These are phyloP conservation scores for Camptophora hylomeconis DNA, from an alignment of 2,329 filamentous ascomycete species.

Conservation along the genomic window DNA sequence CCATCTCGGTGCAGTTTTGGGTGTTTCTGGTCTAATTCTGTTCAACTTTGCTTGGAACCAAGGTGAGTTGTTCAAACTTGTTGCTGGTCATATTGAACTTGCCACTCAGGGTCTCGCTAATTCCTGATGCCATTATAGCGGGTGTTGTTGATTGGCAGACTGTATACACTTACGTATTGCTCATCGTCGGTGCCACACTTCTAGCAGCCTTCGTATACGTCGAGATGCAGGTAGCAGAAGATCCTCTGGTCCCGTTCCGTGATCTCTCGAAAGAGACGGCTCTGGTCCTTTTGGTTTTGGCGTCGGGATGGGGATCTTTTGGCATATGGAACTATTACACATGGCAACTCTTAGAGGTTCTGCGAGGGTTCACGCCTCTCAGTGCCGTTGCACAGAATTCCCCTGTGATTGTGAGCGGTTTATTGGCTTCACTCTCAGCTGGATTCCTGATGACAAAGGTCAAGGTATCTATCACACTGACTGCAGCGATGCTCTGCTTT, in stretches of 20 bases:
- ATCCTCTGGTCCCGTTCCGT: slow-evolving; percentile 46
- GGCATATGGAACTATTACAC: slow-evolving; percentile 43
- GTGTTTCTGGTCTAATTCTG: slow-evolving; percentile 44
- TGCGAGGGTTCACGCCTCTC: slow-evolving; percentile 21
- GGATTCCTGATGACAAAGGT: slow-evolving; percentile 18
- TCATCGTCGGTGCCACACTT: slow-evolving; percentile 45
- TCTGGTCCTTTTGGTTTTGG: slow-evolving; percentile 44
- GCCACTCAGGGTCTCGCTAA: slow-evolving; percentile 47
- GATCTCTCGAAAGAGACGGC: slow-evolving; percentile 35
- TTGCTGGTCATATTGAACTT: slow-evolving; percentile 35
- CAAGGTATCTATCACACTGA: slow-evolving; percentile 22
- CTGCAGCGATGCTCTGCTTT: slow-evolving; percentile 21
- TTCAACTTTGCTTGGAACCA: slow-evolving; percentile 59
- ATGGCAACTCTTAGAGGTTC: slow-evolving; percentile 36
- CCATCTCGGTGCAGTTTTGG: slow-evolving; percentile 29
- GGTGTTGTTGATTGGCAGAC: slow-evolving; percentile 45
- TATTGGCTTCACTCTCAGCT: slow-evolving; percentile 23
- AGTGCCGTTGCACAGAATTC: slow-evolving; percentile 20
- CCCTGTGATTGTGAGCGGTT: slow-evolving; percentile 19
- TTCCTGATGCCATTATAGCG: slow-evolving; percentile 54
- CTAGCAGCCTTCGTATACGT: slow-evolving; percentile 42
- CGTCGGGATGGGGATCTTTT: slow-evolving; percentile 42
- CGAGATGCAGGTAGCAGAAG: slow-evolving; percentile 29
- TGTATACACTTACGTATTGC: slow-evolving; percentile 41
- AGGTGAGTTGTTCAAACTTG: slow-evolving; percentile 31